Conservation (phyloP, 495 filamentous ascomycete genomes). For the Talaromyces borbonicus region DNA sequence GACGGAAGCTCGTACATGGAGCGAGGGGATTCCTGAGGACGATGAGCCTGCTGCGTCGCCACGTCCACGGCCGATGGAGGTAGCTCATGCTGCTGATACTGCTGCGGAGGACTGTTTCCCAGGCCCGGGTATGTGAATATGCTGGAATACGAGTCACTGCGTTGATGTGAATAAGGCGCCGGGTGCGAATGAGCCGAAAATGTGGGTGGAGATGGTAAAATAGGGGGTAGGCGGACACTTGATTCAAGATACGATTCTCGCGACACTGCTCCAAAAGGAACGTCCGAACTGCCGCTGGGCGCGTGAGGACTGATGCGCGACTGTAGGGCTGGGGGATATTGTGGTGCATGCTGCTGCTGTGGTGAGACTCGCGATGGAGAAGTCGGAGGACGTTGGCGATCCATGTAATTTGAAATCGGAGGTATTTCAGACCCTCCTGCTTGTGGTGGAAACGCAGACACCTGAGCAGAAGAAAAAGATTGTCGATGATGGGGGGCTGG, state of each 20-base stretch:
- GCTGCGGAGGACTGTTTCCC: constrained; percentile 5
- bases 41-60: background rate
- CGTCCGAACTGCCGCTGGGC: constrained; percentile 17
- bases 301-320: constrained; percentile 20
- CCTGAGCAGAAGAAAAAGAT: background rate
- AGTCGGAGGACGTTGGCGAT: constrained; percentile 1
- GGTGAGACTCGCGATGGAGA: constrained; percentile 26
- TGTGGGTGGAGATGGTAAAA: constrained; percentile 22
- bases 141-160: constrained; percentile 30
- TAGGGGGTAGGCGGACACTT: constrained; percentile 34
- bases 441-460: background rate
- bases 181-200: constrained; percentile 11
- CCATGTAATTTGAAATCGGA: background rate
- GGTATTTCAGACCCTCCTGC: background rate
- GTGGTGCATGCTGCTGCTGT: constrained; percentile 26
- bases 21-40: constrained; percentile 5
- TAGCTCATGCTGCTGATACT: constrained; percentile 13
- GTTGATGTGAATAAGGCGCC: constrained; percentile 25
- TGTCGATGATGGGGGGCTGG: no score
- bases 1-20: constrained; percentile 6
- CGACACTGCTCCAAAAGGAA: constrained; percentile 17
- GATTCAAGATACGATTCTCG: constrained; percentile 27
- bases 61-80: background rate
- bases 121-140: constrained; percentile 3
- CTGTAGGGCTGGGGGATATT: constrained; percentile 17